phyloP scores from a whole-genome alignment of 2,329 filamentous ascomycete species.

The Trichoderma oligosporum region DNA sequence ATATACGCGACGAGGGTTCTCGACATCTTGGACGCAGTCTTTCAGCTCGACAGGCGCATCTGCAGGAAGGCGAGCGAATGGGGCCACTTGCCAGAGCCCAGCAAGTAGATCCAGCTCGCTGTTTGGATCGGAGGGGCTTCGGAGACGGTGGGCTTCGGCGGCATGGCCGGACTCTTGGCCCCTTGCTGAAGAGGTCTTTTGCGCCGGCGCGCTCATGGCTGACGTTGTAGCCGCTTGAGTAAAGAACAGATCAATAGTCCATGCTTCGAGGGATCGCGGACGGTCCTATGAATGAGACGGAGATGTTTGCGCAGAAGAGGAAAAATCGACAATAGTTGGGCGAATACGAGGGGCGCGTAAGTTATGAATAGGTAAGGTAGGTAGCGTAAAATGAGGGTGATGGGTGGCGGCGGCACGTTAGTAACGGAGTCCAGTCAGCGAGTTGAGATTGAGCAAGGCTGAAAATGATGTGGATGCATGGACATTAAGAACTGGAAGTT shows the following conservation, averaged over 20 bases:
- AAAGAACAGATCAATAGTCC: constrained; percentile 5
- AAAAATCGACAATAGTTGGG: background rate
- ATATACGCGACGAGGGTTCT: constrained; percentile 60
- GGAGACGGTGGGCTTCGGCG: constrained; percentile 15
- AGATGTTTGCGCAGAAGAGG: background rate
- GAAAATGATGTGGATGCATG: constrained; percentile 8
- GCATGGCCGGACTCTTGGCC: constrained; percentile 17
- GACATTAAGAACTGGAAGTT: no score
- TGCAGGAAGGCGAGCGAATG: constrained; percentile 55
- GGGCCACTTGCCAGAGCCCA: constrained; percentile 59
- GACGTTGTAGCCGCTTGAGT: constrained; percentile 15
- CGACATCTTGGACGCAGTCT: constrained; percentile 53
- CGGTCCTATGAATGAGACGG: background rate
- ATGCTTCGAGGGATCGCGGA: constrained; percentile 7
- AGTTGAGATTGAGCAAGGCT: constrained; percentile 13
- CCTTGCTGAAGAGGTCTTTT: constrained; percentile 18
- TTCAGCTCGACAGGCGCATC: constrained; percentile 59
- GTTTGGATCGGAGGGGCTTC: constrained; percentile 25
- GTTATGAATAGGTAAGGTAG: background rate
- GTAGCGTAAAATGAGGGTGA: no score
- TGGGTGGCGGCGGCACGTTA: constrained; percentile 7
- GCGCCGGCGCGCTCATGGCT: constrained; percentile 24
- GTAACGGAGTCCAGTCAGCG: constrained; percentile 1
- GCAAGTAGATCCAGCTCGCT: constrained; percentile 49
- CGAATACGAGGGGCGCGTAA: background rate